Conservation (phyloP, 768 basidiomycete genomes). For the Crassisporium funariophilum region DNA sequence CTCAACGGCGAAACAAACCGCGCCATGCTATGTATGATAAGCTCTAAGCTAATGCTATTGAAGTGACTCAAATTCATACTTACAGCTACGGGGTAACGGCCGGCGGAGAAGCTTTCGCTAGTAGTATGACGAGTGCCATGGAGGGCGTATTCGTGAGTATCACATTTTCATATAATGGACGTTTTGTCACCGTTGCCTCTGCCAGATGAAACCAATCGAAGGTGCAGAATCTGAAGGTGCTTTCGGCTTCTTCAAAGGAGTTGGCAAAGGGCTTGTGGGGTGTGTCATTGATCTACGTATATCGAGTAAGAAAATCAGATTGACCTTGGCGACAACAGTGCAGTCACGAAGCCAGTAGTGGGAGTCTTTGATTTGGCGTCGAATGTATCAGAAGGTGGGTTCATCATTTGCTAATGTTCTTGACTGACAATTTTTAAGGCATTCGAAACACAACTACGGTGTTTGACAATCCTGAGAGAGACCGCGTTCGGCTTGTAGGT, state of each 20-base stretch:
- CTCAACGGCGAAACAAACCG: constrained; percentile 90
- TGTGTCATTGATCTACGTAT: constrained; percentile 30
- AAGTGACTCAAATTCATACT: background rate
- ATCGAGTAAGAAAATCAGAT: background rate
- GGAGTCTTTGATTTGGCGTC: constrained; percentile 96
- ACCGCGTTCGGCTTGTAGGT: constrained; percentile 78
- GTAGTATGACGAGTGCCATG: constrained; percentile 91
- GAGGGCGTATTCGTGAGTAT: constrained; percentile 84
- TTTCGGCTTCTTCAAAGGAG: constrained; percentile 95
- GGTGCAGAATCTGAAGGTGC: constrained; percentile 95
- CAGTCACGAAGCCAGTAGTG: constrained; percentile 94
- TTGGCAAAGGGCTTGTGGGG: constrained; percentile 97
- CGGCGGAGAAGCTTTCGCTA: constrained; percentile 92
- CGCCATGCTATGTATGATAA: constrained; percentile 87
- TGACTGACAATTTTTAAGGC: constrained; percentile 43
- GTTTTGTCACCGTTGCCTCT: background rate
- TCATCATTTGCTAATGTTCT: background rate
- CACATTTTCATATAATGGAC: too few species aligned
- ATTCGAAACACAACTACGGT: constrained; percentile 99
- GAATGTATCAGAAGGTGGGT: constrained; percentile 85
- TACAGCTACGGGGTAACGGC: constrained; percentile 91
- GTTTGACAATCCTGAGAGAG: constrained; percentile 89
- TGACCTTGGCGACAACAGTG: constrained; percentile 43
- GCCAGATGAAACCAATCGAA: constrained; percentile 93
- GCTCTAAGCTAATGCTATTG: background rate